Conservation (phyloP, 2,329 filamentous ascomycete species). For the Passalora sequoiae region DNA sequence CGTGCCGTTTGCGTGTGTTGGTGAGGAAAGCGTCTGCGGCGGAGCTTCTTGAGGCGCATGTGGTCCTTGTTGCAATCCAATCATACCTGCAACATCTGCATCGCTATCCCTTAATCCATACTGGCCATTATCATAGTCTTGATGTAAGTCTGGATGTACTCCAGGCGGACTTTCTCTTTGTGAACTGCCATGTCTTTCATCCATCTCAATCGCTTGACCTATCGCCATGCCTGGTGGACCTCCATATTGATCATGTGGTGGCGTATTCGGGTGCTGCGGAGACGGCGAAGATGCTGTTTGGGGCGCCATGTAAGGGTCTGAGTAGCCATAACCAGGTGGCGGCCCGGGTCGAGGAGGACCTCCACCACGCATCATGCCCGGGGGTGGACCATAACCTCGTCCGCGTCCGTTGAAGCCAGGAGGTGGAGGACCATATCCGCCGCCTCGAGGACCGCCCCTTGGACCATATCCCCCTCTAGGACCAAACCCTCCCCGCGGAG, state of each 20-base stretch:
- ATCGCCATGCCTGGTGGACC: constrained; percentile 32
- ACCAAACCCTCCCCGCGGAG: constrained; percentile 24
- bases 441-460: constrained; percentile 39
- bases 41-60: constrained; percentile 46
- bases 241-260: constrained; percentile 32
- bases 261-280: constrained; percentile 5
- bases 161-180: constrained; percentile 24
- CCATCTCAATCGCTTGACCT: constrained; percentile 74
- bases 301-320: constrained; percentile 20
- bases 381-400: constrained; percentile 26
- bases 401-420: constrained; percentile 14
- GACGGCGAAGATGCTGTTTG: constrained; percentile 13
- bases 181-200: constrained; percentile 59
- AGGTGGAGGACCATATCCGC: constrained; percentile 37
- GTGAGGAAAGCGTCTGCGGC: constrained; percentile 66
- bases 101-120: constrained; percentile 57
- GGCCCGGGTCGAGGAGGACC: constrained; percentile 27
- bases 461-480: constrained; percentile 51
- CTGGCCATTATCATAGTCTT: constrained; percentile 15
- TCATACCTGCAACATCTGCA: constrained; percentile 67
- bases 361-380: constrained; percentile 28
- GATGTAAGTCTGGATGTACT: no score
- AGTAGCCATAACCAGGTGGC: constrained; percentile 30
- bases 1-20: constrained; percentile 50
- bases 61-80: constrained; percentile 60